phyloP scores from a whole-genome alignment of 345 rosid species.

The Arabis hirsuta region DNA sequence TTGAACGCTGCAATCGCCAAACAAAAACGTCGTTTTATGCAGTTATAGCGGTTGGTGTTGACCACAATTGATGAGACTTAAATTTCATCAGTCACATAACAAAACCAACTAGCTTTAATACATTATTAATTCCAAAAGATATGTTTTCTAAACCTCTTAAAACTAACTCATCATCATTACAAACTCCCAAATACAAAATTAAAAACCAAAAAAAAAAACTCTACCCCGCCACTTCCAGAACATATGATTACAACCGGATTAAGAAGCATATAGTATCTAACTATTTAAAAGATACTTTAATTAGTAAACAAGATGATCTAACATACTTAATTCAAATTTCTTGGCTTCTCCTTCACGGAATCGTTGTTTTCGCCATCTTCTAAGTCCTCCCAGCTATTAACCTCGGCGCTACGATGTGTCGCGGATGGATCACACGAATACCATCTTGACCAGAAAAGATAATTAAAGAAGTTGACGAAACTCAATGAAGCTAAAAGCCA shows the following conservation, averaged over 20 bases:
- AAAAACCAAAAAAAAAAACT: background rate
- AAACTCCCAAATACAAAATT: slow-evolving; percentile 14
- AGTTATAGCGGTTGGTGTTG: slow-evolving; percentile 18
- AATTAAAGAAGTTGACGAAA: slow-evolving; percentile 57
- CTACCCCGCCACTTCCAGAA: slow-evolving; percentile 39
- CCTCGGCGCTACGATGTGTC: slow-evolving; percentile 48
- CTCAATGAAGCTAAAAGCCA: slow-evolving; percentile 70
- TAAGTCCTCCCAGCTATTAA: slow-evolving; percentile 42
- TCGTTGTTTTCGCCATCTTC: slow-evolving; percentile 26
- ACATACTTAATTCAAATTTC: slow-evolving; percentile 27
- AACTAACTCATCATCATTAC: slow-evolving; percentile 41
- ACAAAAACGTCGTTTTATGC: background rate
- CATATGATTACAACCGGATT: slow-evolving; percentile 38
- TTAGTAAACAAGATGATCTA: slow-evolving; percentile 3
- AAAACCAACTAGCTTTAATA: slow-evolving; percentile 33
- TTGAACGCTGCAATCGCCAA: background rate
- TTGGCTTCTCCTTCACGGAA: slow-evolving; percentile 21
- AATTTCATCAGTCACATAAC: slow-evolving; percentile 3
- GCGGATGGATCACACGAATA: slow-evolving; percentile 54
- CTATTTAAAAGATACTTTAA: slow-evolving; percentile 26
- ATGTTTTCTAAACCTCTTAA: slow-evolving; percentile 35
- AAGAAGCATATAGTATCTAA: slow-evolving; percentile 32
- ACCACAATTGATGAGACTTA: background rate
- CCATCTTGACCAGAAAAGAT: slow-evolving; percentile 63
- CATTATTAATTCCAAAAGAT: slow-evolving; percentile 24